Evolutionary conservation across 768 basidiomycete species (phyloP).

Genomic region (Roridomyces roridus): DNA sequence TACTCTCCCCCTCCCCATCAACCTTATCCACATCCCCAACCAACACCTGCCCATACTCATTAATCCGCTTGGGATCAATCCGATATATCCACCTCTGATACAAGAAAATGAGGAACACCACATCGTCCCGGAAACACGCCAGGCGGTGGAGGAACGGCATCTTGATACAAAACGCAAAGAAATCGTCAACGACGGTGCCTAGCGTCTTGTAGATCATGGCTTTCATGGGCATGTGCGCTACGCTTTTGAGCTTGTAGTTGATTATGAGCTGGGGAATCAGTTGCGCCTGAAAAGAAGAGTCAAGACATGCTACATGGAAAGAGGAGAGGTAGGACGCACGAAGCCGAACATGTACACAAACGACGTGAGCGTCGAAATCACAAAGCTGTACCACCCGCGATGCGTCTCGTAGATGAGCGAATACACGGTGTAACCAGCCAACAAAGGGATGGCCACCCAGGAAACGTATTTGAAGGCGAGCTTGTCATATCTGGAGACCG

Average conservation of each 20-base stretch:
- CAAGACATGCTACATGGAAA: slow-evolving; percentile 15
- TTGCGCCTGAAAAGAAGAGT: slow-evolving; percentile 64
- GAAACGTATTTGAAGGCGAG: slow-evolving; percentile 96
- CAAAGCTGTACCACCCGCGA: slow-evolving; percentile 95
- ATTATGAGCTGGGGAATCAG: slow-evolving; percentile 89
- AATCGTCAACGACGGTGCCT: slow-evolving; percentile 90
- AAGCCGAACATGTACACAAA: slow-evolving; percentile 98
- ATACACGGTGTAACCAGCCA: slow-evolving; percentile 79
- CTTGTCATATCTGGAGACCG: slow-evolving; percentile 73
- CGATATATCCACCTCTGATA: slow-evolving; percentile 99
- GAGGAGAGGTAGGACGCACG: slow-evolving; percentile 62
- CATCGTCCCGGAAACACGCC: slow-evolving; percentile 88
- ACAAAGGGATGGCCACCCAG: slow-evolving; percentile 84
- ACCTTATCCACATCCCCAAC: slow-evolving; percentile 50
- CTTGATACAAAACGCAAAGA: slow-evolving; percentile 95
- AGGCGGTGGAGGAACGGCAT: slow-evolving; percentile 96
- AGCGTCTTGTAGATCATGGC: slow-evolving; percentile 96
- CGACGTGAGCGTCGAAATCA: slow-evolving; percentile 90
- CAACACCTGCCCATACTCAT: slow-evolving; percentile 94
- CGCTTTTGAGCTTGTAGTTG: slow-evolving; percentile 97
- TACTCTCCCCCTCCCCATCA: slow-evolving; percentile 53
- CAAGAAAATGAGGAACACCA: slow-evolving; percentile 90
- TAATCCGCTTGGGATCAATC: slow-evolving; percentile 91
- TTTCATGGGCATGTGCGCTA: slow-evolving; percentile 98
- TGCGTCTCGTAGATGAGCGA: slow-evolving; percentile 85